A percentile compares a stretch with the other conserved stretches of the same genome.
phyloP scores from a whole-genome alignment of 2,329 filamentous ascomycete genomes.

The Rutstroemia sp. region DNA sequence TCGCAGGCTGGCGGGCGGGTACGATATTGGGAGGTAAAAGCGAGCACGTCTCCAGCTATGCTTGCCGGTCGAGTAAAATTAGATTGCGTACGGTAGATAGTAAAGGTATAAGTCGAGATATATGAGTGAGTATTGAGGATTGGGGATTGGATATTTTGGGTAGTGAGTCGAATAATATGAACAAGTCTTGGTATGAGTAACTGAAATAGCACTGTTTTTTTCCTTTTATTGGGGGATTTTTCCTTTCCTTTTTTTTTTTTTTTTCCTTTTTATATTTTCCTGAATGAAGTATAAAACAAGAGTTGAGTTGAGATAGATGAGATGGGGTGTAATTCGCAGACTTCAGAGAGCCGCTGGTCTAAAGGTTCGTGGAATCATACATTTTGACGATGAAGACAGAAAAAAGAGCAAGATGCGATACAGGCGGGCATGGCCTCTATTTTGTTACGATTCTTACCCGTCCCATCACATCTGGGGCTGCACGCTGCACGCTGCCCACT shows the following conservation, averaged over 20 bases:
- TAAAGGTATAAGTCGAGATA: no score
- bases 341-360: slow-evolving; percentile 28
- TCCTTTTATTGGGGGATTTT: neutral
- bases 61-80: no score
- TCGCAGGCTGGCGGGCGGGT: neutral
- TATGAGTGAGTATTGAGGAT: no score
- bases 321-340: slow-evolving; percentile 19
- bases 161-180: neutral
- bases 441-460: slow-evolving; percentile 6
- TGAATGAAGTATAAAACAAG: neutral
- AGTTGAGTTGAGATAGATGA: neutral
- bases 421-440: slow-evolving; percentile 8
- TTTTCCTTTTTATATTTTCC: neutral
- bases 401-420: slow-evolving; percentile 16
- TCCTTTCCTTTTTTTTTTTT: neutral
- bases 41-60: neutral
- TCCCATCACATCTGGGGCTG: neutral
- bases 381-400: slow-evolving; percentile 20
- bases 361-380: slow-evolving; percentile 23
- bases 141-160: neutral
- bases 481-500: neutral
- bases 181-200: neutral
- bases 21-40: neutral
- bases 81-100: no score
- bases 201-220: neutral